Base-by-base conservation (phyloP, 78 protist genomes). In the Dictyostelium intermedium region DNA sequence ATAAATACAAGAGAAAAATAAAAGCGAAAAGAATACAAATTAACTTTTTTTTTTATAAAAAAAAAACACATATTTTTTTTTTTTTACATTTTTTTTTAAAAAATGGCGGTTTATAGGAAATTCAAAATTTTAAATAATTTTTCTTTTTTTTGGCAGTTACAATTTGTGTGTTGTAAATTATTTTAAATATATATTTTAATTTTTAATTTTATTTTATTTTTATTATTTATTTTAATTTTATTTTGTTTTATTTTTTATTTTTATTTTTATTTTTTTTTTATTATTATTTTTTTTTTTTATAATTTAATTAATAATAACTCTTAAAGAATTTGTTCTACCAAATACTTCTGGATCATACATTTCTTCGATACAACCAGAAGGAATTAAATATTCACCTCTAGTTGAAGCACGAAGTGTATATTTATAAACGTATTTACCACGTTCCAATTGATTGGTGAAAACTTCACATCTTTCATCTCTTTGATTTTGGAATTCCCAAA, bases 381-480 rank as follows among this genome's bases (percentile, higher is more conserved):
- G 94, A 32, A 89, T 80, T 10, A 89, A 35, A 78, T 45, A 89
- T 50, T 78, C 87, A 69, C 94, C 94, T 45, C 76, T 80, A 32
- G 85, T 50, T 9, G 85, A 79, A 2, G 94, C 94, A 79, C 94
- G 82, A 9, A 89, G 14, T 30, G 74, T 89, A 37, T 89, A 89
- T 80, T 89, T 89, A 80, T 63, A 89, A 11, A 11, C 30, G 32
- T 89, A 45, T 23, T 39, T 53, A 34, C 94, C 94, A 23, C 78
- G 83, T 80, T 78, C 87, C 43, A 89, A 47, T 16, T 16, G n/a
- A 13, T 60, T 41, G 16, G 94, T 23, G 30, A 89, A 89, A 25
- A 70, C 82, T 80, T 89, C 94, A 61, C 81, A 43, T 63, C 87
- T 60, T 70, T 89, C 94, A 50, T 89, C 94, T 32, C 94, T 20